Conservation (phyloP, 2,329 filamentous ascomycete species). For the Penicillium sp. region DNA sequence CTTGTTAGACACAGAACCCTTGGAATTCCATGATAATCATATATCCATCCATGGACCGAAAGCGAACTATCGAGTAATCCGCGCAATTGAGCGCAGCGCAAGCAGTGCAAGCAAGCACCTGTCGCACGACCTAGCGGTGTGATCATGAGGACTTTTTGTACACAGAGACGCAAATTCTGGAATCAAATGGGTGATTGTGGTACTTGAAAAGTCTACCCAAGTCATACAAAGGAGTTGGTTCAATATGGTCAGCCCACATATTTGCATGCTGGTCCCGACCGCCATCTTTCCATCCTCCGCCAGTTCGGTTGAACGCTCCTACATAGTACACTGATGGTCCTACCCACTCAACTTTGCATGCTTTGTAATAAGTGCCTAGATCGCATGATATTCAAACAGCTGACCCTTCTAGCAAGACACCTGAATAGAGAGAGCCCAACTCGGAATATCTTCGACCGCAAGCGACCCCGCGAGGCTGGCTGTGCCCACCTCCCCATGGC, state of each 20-base stretch:
- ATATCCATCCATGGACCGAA: background rate
- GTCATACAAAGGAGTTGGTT: background rate
- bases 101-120: background rate
- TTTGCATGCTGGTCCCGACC: background rate
- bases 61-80: background rate
- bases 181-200: background rate
- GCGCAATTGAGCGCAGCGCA: conserved; percentile 15
- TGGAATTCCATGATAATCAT: background rate
- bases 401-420: background rate
- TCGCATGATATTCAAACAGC: background rate
- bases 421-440: background rate
- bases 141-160: background rate
- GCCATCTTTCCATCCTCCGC: background rate
- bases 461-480: background rate
- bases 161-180: no score
- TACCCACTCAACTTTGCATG: background rate
- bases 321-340: background rate
- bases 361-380: background rate
- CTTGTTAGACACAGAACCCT: background rate
- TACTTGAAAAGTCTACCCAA: background rate
- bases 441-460: conserved; percentile 6
- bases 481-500: background rate
- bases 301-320: background rate
- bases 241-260: background rate
- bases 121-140: conserved; percentile 9